These are phyloP conservation scores for Coemansia sp. DNA, from an alignment of 192 early-diverging fungal species.

Conservation along the genomic window DNA sequence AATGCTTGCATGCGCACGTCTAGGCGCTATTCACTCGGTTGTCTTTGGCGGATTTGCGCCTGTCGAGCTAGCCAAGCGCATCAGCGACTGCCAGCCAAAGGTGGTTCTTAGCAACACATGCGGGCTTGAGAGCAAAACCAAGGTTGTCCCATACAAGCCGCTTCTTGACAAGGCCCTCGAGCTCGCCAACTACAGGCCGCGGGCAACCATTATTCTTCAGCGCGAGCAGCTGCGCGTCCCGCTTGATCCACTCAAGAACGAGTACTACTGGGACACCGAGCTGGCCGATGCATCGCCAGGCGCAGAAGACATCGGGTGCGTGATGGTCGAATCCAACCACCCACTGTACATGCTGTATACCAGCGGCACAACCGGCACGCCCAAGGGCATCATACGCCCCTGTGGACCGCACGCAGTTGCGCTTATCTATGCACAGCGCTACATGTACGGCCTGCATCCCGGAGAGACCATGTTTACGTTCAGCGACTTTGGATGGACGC, in stretches of 20 bases:
- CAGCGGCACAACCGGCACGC: constrained; percentile 71
- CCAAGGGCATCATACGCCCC: constrained; percentile 61
- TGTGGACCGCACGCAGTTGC: constrained; percentile 73
- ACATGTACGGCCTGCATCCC: constrained; percentile 68
- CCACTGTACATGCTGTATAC: constrained; percentile 84
- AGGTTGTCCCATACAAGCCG: constrained; percentile 72
- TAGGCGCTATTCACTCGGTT: constrained; percentile 81
- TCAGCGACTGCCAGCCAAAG: constrained; percentile 73
- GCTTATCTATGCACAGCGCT: constrained; percentile 65
- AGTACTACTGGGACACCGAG: constrained; percentile 56
- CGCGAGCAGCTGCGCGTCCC: constrained; percentile 55
- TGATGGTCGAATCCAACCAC: constrained; percentile 60
- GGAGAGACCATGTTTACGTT: constrained; percentile 79
- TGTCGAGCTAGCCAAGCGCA: constrained; percentile 76
- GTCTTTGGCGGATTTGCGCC: constrained; percentile 83
- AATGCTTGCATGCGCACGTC: constrained; percentile 81
- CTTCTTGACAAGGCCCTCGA: constrained; percentile 70
- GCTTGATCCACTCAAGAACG: constrained; percentile 43
- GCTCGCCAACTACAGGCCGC: constrained; percentile 48
- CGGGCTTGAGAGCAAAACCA: constrained; percentile 70
- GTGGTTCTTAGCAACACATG: constrained; percentile 73
- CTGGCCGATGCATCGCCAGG: constrained; percentile 47
- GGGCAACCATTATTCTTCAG: constrained; percentile 64
- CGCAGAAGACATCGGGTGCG: constrained; percentile 54
- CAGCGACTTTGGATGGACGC: constrained; percentile 86